These are phyloP conservation scores for Neurospora hispaniola DNA, from an alignment of 495 filamentous ascomycete species.

Conservation along the genomic window DNA sequence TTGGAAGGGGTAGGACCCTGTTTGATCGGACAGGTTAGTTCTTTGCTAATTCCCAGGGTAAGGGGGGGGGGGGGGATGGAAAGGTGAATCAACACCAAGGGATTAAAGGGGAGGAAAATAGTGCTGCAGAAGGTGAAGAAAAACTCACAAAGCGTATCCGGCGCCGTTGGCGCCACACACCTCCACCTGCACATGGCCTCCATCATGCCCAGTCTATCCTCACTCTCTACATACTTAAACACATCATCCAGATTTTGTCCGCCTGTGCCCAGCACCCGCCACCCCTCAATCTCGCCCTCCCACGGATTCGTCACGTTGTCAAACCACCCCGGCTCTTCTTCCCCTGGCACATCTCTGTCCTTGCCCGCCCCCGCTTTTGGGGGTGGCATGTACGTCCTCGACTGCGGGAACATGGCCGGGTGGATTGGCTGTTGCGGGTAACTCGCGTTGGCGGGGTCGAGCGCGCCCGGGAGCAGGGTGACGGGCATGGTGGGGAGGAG, in stretches of 20 bases:
- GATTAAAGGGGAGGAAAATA: neutral
- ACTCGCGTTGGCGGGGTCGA: conserved; percentile 70
- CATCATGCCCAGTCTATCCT: conserved; percentile 74
- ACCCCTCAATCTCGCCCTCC: conserved; percentile 80
- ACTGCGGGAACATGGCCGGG: conserved; percentile 66
- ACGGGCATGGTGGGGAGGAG: conserved; percentile 75
- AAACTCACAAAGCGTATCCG: conserved; percentile 84
- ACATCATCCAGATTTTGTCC: conserved; percentile 94
- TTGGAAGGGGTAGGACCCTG: conserved; percentile 94
- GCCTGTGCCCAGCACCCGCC: conserved; percentile 70
- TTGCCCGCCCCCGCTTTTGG: conserved; percentile 14
- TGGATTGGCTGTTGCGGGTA: conserved; percentile 79
- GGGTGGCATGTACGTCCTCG: conserved; percentile 53
- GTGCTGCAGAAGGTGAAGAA: neutral
- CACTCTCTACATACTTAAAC: conserved; percentile 72
- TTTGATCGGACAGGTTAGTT: no score
- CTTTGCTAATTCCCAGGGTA: no score
- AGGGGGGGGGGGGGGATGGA: no score
- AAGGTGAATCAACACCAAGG: no score
- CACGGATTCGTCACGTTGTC: conserved; percentile 89
- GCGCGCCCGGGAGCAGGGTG: conserved; percentile 64
- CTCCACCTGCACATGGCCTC: conserved; percentile 88
- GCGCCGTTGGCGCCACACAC: conserved; percentile 85
- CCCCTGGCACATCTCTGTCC: neutral
- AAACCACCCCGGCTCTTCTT: conserved; percentile 57